These are phyloP conservation scores for Vickermania spadyakhi DNA, from an alignment of 208 protist genomes.

Conservation along the genomic window DNA sequence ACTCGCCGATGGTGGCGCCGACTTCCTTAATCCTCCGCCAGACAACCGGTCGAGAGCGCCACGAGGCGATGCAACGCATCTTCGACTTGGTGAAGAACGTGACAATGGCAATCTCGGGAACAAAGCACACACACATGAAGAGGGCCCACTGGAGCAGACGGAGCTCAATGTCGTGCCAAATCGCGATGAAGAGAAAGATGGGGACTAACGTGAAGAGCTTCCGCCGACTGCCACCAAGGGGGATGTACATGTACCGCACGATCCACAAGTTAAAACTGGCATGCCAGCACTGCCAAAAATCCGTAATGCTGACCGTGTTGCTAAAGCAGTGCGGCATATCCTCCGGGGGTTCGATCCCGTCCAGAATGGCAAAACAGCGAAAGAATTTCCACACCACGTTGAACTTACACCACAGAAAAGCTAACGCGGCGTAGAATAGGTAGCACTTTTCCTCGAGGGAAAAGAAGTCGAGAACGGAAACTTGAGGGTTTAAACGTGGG, in stretches of 20 bases:
- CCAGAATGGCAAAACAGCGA: slow-evolving; percentile 63
- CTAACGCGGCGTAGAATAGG: slow-evolving; percentile 40
- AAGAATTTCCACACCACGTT: slow-evolving; percentile 88
- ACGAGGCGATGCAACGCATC: slow-evolving; percentile 9
- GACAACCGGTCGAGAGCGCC: slow-evolving; percentile 15
- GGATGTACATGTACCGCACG: slow-evolving; percentile 92
- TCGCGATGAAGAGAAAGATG: slow-evolving; percentile 89
- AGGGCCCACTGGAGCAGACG: slow-evolving; percentile 55
- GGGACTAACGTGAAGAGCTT: slow-evolving; percentile 66
- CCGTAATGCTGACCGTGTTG: slow-evolving; percentile 76
- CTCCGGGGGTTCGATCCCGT: slow-evolving; percentile 82
- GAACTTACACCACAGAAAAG: slow-evolving; percentile 91
- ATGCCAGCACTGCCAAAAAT: slow-evolving; percentile 93
- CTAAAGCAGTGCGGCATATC: slow-evolving; percentile 87
- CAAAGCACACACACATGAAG: slow-evolving; percentile 52
- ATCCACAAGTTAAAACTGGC: slow-evolving; percentile 90
- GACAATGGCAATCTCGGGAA: slow-evolving; percentile 57
- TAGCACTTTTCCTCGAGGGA: slow-evolving; percentile 6
- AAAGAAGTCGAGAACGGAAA: slow-evolving; percentile 14
- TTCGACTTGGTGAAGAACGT: slow-evolving; percentile 22
- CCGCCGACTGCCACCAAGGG: slow-evolving; percentile 48
- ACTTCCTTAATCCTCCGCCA: slow-evolving; percentile 36
- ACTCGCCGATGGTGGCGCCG: slow-evolving; percentile 25
- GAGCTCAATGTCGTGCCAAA: slow-evolving; percentile 89
- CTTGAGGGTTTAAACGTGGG: neutral